Evolutionary conservation across 768 basidiomycete species (phyloP).

Genomic region (Pleurotus citrinopileatus): DNA sequence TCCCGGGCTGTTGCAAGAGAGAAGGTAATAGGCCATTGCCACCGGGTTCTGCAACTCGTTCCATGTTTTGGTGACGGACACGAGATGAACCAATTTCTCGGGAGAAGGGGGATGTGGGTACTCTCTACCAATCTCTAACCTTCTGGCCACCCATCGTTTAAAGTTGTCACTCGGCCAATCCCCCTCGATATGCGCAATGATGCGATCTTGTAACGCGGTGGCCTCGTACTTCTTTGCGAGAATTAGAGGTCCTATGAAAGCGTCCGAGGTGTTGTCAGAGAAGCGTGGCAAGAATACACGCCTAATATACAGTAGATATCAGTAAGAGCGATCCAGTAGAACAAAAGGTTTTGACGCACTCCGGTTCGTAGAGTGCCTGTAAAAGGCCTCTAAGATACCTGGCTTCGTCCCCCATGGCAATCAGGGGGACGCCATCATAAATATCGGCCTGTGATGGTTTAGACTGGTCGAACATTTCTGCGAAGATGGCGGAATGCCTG

Average conservation of each 20-base stretch:
- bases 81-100: not conserved
- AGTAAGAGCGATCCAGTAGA: too few species aligned
- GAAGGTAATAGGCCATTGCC: not conserved
- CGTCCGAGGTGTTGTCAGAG: not conserved
- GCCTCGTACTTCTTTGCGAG: slow-evolving; percentile 11
- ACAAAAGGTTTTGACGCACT: not conserved
- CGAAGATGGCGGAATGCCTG: slow-evolving; percentile 13
- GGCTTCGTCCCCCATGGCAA: slow-evolving; percentile 13
- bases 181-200: slow-evolving; percentile 1
- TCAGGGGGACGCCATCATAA: slow-evolving; percentile 14
- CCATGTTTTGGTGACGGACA: not conserved
- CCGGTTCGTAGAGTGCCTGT: slow-evolving; percentile 7
- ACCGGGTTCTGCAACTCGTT: not conserved
- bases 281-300: not conserved
- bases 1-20: not conserved
- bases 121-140: not conserved
- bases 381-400: slow-evolving; percentile 10
- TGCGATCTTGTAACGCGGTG: not conserved
- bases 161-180: not conserved
- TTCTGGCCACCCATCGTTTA: not conserved
- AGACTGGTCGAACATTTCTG: slow-evolving; percentile 13
- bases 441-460: not conserved
- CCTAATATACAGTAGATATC: not conserved
- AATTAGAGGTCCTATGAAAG: slow-evolving; percentile 5
- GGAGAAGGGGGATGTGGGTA: too few species aligned